These are phyloP conservation scores for Pichia californica DNA, from an alignment of 805 yeast genomes.

Conservation along the genomic window DNA sequence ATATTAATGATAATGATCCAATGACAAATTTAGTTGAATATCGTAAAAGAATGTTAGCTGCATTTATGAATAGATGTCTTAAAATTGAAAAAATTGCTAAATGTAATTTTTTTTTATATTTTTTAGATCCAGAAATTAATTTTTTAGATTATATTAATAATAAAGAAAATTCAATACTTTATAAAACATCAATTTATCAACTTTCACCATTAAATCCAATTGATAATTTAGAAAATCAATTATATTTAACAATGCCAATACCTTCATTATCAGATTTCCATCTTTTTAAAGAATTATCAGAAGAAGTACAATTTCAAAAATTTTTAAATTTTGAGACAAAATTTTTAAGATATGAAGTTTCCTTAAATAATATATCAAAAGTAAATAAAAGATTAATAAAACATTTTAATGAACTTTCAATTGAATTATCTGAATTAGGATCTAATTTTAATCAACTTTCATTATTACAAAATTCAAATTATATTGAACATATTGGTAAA, in stretches of 20 bases:
- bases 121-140: conserved; percentile 76
- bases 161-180: conserved; percentile 46
- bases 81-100: conserved; percentile 48
- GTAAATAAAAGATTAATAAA: conserved; percentile 42
- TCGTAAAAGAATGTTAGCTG: conserved; percentile 67
- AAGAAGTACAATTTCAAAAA: conserved; percentile 25
- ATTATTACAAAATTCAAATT: conserved; percentile 34
- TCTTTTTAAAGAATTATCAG: conserved; percentile 20
- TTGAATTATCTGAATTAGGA: conserved; percentile 48
- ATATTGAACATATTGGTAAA: conserved; percentile 76
- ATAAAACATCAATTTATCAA: conserved; percentile 46
- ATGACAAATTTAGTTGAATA: conserved; percentile 37
- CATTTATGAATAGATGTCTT: conserved; percentile 73
- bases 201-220: conserved; percentile 57
- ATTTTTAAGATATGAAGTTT: conserved; percentile 28
- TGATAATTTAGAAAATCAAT: conserved; percentile 43
- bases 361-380: conserved; percentile 27
- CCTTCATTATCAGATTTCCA: conserved; percentile 35
- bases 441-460: conserved; percentile 48
- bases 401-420: conserved; percentile 39
- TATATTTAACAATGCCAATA: conserved; percentile 57
- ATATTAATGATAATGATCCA: conserved; percentile 1
- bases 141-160: conserved; percentile 70
- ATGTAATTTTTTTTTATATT: conserved; percentile 62
- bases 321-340: conserved; percentile 26